Percentiles rank a stretch among this genome's conserved stretches.
These are phyloP conservation scores for Cyclotella cryptica DNA, from an alignment of 108 stramenopile genomes.

Conservation along the genomic window DNA sequence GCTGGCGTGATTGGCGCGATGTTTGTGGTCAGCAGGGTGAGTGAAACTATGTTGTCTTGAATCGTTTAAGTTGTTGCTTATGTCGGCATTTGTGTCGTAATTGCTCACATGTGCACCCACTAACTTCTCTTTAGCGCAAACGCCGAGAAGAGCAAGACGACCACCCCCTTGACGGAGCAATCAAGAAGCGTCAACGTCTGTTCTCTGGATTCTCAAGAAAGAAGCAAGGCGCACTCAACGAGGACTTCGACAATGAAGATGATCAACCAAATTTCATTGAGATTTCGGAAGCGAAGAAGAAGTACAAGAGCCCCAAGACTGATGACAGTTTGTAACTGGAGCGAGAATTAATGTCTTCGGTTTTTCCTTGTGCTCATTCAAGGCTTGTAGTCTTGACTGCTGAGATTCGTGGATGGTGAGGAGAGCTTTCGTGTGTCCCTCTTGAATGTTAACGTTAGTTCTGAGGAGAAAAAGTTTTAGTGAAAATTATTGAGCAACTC, in stretches of 20 bases:
- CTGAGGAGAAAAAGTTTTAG: no score
- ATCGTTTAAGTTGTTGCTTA: background rate
- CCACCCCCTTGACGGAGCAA: slow-evolving; percentile 8
- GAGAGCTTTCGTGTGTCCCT: no score
- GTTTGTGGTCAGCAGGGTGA: slow-evolving; percentile 18
- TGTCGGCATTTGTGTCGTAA: no score
- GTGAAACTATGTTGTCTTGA: background rate
- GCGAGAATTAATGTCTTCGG: no score
- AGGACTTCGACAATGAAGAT: slow-evolving; percentile 18
- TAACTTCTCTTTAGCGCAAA: background rate
- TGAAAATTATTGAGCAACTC: no score
- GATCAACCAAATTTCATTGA: slow-evolving; percentile 7
- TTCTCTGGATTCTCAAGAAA: background rate
- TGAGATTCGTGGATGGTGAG: no score
- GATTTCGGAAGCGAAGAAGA: background rate
- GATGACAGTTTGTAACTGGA: no score
- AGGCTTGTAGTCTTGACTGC: no score
- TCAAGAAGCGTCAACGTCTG: slow-evolving; percentile 5
- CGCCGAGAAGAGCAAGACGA: background rate
- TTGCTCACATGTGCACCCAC: background rate
- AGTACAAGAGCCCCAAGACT: background rate
- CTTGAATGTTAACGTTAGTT: no score
- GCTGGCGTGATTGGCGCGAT: slow-evolving; percentile 21
- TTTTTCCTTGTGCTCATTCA: no score
- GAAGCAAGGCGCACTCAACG: background rate